Base-by-base conservation (phyloP, 768 basidiomycete genomes). In the Russula griseocarnosa region DNA sequence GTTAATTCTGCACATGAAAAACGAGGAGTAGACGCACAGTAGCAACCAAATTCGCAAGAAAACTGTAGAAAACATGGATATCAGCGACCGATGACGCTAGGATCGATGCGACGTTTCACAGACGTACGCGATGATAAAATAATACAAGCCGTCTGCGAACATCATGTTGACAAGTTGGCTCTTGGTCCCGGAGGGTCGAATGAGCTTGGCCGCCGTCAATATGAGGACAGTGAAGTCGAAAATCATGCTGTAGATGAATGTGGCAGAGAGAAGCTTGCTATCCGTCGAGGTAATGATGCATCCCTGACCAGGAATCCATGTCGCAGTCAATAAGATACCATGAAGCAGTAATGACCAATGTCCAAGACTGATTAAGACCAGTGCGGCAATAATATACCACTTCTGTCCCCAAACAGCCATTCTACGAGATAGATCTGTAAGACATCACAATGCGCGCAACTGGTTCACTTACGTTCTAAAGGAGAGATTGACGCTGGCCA, bases 231-330 rank as follows among this genome's bases (percentile, higher is more conserved):
- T 62, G 24, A 87, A 74, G 71, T 90, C 88, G 70, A 90, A 88
- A 70, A 78, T 77, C 88, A 90, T 90, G 34, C 87, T 84, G 68
- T 90, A 90, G 36, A 88, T 85, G 73, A 88, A 90, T 4, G 85
- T 85, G 3, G 85, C 83, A 5, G 86, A 84, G 36, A 89, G 79
- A 57, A 88, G 74, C 10, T 72, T 83, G 71, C 83, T 89, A 70
- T 86, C 82, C 8, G 86, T 86, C 34, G 80, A 70, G 1, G 78
- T 76, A 61, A 90, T 87, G 2, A 76, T 75, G 70, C 88, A 90
- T 0, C 79, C 78, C 28, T 77, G 76, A 2, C 72, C 76, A 10
- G 79, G 76, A n/a, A 75, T 40, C 86, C 86, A 89, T 3, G 61
- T 57, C 0, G 84, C 85, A 52, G 78, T 83, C 18, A 89, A 72